phyloP scores from a whole-genome alignment of 73 alveolate genomes.

The Stentor coeruleus region DNA sequence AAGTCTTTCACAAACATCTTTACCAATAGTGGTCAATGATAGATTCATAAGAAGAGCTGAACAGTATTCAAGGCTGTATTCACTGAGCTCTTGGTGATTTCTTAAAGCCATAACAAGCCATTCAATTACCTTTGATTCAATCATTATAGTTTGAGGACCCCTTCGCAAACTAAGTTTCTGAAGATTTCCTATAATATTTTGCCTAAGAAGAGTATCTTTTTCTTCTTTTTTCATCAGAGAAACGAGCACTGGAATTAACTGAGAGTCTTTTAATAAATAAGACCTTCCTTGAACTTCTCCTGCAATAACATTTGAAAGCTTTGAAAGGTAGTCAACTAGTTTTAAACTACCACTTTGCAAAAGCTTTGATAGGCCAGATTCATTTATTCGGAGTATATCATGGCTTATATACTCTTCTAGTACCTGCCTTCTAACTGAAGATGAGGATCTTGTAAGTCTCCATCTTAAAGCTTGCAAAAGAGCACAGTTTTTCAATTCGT shows the following conservation, averaged over 20 bases:
- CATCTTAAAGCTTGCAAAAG: slow-evolving; percentile 67
- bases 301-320: slow-evolving; percentile 54
- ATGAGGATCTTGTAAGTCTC: slow-evolving; percentile 54
- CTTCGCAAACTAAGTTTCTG: slow-evolving; percentile 53
- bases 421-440: slow-evolving; percentile 27
- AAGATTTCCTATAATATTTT: slow-evolving; percentile 56
- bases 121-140: slow-evolving; percentile 49
- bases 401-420: slow-evolving; percentile 42
- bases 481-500: slow-evolving; percentile 39
- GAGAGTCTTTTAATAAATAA: slow-evolving; percentile 35
- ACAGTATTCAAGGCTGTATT: slow-evolving; percentile 62
- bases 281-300: slow-evolving; percentile 55
- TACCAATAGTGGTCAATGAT: slow-evolving; percentile 52
- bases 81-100: slow-evolving; percentile 20
- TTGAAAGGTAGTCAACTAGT: slow-evolving; percentile 45
- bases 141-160: slow-evolving; percentile 52
- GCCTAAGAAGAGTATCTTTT: slow-evolving; percentile 46
- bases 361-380: slow-evolving; percentile 10
- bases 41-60: slow-evolving; percentile 68
- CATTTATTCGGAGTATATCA: slow-evolving; percentile 45
- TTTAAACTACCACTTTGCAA: slow-evolving; percentile 7
- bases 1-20: slow-evolving; percentile 54
- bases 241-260: slow-evolving; percentile 25
- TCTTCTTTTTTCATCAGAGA: slow-evolving; percentile 29
- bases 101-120: slow-evolving; percentile 40